Base-by-base conservation (phyloP, 2,329 filamentous ascomycete genomes). In the Aspergillus novofumigatus region DNA sequence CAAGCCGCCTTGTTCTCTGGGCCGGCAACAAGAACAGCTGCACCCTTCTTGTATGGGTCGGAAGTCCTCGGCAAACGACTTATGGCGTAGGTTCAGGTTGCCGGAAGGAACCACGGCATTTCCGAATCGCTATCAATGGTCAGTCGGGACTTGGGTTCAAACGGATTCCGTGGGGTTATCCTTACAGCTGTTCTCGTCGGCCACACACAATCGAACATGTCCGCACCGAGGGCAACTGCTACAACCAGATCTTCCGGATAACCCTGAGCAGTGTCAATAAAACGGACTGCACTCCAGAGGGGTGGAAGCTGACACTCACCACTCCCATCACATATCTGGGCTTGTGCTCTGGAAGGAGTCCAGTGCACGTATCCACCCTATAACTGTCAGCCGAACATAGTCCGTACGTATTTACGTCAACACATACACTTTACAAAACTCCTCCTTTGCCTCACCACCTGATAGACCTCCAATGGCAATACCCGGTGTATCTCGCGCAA, bases 171-270 rank as follows among this genome's bases (percentile, higher is more conserved):
- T 10, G 44, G 38, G 35, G 20, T 52, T 38, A 32, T 14, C 70
- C 81, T 70, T 76, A 85, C 83, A 7, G 94, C 94, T 38, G 94
- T 99, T 54, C 94, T 83, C 4, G 94, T 97, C 1, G 94, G 95
- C 94, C 94, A 99, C 6, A 99, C 94, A 70, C 95, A 99, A 76
- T 99, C 94, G 72, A 99, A 99, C 94, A 99, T 99, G 76, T 99
- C 94, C 51, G 94, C 94, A 3, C 94, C 94, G 0, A 99, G 82
- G 1, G 94, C 94, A 3, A 97, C 87, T 53, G 91, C 95, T 42
- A 99, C 92, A 1, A 99, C 85, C 55, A 99, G 80, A 69, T 99
- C 94, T 77, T 97, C 94, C 1, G 94, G 94, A 73, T 97, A 99
- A 11, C 94, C 92, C 82, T 84, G 53, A 26, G 51, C 11, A 53